phyloP scores from a whole-genome alignment of 352 stramenopile genomes.

The Phytophthora foliorum region DNA sequence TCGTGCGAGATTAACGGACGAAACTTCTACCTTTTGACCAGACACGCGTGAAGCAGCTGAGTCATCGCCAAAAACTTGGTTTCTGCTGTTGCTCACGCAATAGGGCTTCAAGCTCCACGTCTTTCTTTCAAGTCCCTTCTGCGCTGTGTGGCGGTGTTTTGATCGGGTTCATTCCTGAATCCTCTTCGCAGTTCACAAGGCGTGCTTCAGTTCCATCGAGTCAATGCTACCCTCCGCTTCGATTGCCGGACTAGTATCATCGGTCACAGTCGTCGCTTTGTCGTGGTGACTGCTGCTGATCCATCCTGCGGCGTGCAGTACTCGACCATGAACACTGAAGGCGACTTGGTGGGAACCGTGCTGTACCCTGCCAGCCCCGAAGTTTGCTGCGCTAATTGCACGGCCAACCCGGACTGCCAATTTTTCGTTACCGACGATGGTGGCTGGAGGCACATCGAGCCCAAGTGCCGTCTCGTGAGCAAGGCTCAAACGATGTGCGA shows the following conservation, averaged over 20 bases:
- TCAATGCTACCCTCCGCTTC: constrained; percentile 15
- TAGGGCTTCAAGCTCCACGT: neutral
- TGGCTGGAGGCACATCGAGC: constrained; percentile 27
- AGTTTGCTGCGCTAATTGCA: constrained; percentile 32
- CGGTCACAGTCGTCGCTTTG: neutral
- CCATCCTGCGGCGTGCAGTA: constrained; percentile 31
- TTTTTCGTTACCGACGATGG: constrained; percentile 36
- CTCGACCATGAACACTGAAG: constrained; percentile 21
- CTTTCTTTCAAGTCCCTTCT: constrained; percentile 10
- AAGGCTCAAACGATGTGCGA: constrained; percentile 29
- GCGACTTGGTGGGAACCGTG: constrained; percentile 25
- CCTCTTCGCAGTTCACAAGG: constrained; percentile 10
- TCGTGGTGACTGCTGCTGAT: constrained; percentile 14
- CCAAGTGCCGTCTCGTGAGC: constrained; percentile 30
- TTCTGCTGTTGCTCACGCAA: constrained; percentile 15
- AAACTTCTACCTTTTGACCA: constrained; percentile 12
- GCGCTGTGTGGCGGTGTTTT: neutral
- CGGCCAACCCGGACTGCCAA: constrained; percentile 24
- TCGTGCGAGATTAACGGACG: neutral
- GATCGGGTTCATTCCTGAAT: constrained; percentile 13
- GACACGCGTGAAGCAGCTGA: constrained; percentile 5
- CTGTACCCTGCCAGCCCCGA: constrained; percentile 30
- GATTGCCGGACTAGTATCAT: constrained; percentile 1
- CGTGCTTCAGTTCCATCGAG: neutral
- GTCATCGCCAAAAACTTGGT: constrained; percentile 11